phyloP scores from a whole-genome alignment of 2,329 filamentous ascomycete species.

The Microsporum audouinii region DNA sequence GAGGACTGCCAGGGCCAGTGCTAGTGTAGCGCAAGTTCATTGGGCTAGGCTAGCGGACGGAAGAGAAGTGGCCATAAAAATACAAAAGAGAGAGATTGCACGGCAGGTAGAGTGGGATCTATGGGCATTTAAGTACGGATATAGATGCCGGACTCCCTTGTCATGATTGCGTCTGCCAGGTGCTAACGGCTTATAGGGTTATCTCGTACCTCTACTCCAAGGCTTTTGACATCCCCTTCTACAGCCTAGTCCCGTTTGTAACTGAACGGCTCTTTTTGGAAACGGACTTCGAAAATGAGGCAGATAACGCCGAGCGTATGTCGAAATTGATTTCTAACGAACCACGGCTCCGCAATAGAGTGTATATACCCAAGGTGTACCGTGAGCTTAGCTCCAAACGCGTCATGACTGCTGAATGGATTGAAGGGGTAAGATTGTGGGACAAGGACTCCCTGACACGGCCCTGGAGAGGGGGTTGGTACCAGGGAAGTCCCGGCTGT shows the following conservation, averaged over 20 bases:
- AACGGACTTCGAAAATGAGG: constrained; percentile 90
- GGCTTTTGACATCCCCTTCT: constrained; percentile 88
- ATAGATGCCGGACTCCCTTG: background rate
- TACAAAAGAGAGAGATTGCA: constrained; percentile 90
- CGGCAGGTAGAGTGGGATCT: constrained; percentile 89
- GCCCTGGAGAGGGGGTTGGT: constrained; percentile 66
- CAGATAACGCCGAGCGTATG: constrained; percentile 78
- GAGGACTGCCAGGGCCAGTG: constrained; percentile 59
- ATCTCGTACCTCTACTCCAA: constrained; percentile 72
- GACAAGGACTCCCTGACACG: constrained; percentile 72
- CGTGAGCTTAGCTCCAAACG: constrained; percentile 69
- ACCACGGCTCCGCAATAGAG: constrained; percentile 60
- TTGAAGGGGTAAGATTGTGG: constrained; percentile 87
- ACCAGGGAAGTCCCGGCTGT: constrained; percentile 66
- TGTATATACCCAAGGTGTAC: constrained; percentile 82
- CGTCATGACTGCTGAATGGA: constrained; percentile 93
- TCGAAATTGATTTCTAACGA: constrained; percentile 62
- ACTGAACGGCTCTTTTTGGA: constrained; percentile 83
- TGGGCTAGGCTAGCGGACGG: constrained; percentile 82
- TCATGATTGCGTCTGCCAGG: background rate
- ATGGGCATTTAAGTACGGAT: constrained; percentile 73
- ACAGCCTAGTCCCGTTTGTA: constrained; percentile 83
- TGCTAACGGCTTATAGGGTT: constrained; percentile 40
- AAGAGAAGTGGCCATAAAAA: constrained; percentile 84
- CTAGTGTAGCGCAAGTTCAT: constrained; percentile 92